Evolutionary conservation across 2,329 filamentous ascomycete species (phyloP), one percentile per base, ranked within the genome.

Genomic region (Arthroderma sp.): DNA sequence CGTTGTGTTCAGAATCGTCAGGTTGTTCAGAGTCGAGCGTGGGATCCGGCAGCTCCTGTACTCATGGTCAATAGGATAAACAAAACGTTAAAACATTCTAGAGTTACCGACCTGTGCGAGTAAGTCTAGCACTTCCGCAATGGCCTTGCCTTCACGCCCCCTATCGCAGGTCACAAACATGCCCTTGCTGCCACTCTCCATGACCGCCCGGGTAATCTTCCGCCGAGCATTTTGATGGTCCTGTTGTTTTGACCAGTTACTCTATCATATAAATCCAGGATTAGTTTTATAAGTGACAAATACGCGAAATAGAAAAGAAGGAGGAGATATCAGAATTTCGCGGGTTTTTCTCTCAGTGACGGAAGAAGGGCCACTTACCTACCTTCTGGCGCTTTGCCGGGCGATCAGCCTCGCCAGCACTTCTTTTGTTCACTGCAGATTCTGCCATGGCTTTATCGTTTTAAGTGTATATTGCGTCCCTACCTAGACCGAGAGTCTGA

Each of bases 151-250:
- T 61, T 81, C 77, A 54, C 69, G 73, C 48, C 75, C 75, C 61
- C 74, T 75, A 47, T 75, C 71, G 56, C 77, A 80, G 3, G 77
- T 79, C 36, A 75, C 72, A 66, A 78, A 80, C 29, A 81, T 76
- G 7, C 78, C 78, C 42, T 69, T 67, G 54, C 80, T 76, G 10
- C 76, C 77, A 43, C 52, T 55, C 46, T 68, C 64, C 42, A 70
- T 52, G 54, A 36, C 49, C 46, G 37, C 39, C 45, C 42, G 55
- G 15, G 33, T 42, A 45, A 29, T 27, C 6, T n/a, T 9, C n/a
- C 22, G 32, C 22, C 38, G n/a, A 31, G 11, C 28, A 10, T 39
- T 46, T 31, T 34, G 37, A 8, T 38, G 42, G 32, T 40, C 11
- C 30, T 34, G 52, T 11, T 55, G 50, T 44, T 63, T 55, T 31